Base-by-base conservation (phyloP, 2,329 filamentous ascomycete genomes). In the Pseudovirgaria hyperparasitica region DNA sequence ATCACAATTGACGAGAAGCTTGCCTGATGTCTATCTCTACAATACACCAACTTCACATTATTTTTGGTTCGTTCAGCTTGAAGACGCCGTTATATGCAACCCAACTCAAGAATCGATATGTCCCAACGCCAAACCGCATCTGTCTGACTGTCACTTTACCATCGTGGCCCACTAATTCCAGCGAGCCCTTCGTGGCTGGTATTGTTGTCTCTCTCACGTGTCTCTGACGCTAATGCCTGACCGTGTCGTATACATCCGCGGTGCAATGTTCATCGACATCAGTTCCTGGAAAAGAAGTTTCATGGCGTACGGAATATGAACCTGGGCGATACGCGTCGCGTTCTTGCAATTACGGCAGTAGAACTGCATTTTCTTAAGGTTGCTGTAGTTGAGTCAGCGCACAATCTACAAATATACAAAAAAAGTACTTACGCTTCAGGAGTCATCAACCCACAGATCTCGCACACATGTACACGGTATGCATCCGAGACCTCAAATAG, bases 221-320 rank as follows among this genome's bases (percentile, higher is more conserved):
- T 54, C 50, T 29, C 79, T 70, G 37, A 84, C 72, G 22, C 73
- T 75, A 31, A 82, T 74, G 29, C 79, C 80, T 10, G 78, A 84
- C 32, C 80, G 65, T 52, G 82, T 81, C 20, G 87, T 96, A 54
- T 92, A 98, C 85, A 98, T 87, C 53, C 90, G 77, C 17, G 87
- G 79, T 8, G 90, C 87, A 55, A 98, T 96, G 57, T 96, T 96
- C 90, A 98, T 98, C 26, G 85, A 78, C 50, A 86, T 82, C 41
- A 98, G 64, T 63, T 98, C 90, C 63, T 98, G 90, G 76, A 98
- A 98, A 26, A 98, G 72, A 26, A 98, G 68, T 64, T 98, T 98
- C 34, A 90, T 90, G 3, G 90, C 90, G 52, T 98, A 98, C 0
- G 90, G 90, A 39, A 98, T 92, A 54, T 96, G 84, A 30, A 98